These are phyloP conservation scores for Floccularia luteovirens DNA, from an alignment of 768 basidiomycete genomes.

Conservation along the genomic window DNA sequence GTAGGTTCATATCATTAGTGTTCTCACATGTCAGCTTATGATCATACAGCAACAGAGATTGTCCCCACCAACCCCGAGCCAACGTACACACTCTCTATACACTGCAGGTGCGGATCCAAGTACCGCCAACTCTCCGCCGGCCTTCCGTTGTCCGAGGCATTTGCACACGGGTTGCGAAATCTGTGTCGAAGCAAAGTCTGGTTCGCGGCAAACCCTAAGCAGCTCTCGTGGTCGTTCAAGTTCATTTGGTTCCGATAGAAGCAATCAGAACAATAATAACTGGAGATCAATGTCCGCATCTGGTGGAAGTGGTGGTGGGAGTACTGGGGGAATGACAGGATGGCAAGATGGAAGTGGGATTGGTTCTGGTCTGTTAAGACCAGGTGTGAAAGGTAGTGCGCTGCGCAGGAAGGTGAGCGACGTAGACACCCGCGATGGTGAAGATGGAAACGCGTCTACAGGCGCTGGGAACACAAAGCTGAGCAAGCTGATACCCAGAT, in stretches of 20 bases:
- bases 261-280: background rate
- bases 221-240: slow-evolving; percentile 16
- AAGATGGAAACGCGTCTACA: slow-evolving; percentile 11
- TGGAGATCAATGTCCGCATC: slow-evolving; percentile 5
- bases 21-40: background rate
- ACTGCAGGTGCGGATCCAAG: slow-evolving; percentile 53
- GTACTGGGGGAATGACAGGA: slow-evolving; percentile 47
- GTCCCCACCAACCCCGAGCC: slow-evolving; percentile 20
- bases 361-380: slow-evolving; percentile 58
- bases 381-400: slow-evolving; percentile 47
- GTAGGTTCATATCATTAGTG: background rate
- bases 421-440: background rate
- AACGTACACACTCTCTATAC: slow-evolving; percentile 46
- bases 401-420: slow-evolving; percentile 40
- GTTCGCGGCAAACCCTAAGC: slow-evolving; percentile 15
- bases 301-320: slow-evolving; percentile 6
- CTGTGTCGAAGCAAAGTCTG: slow-evolving; percentile 57
- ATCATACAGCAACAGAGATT: too few relatives aligned
- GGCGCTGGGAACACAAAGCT: slow-evolving; percentile 59
- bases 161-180: slow-evolving; percentile 69
- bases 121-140: slow-evolving; percentile 54
- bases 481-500: slow-evolving; percentile 59
- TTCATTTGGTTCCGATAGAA: slow-evolving; percentile 10
- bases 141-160: slow-evolving; percentile 65
- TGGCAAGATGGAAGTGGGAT: slow-evolving; percentile 74